Conservation (phyloP, 1,284 basidiomycete species). For the Apiotrichum veenhuisii region DNA sequence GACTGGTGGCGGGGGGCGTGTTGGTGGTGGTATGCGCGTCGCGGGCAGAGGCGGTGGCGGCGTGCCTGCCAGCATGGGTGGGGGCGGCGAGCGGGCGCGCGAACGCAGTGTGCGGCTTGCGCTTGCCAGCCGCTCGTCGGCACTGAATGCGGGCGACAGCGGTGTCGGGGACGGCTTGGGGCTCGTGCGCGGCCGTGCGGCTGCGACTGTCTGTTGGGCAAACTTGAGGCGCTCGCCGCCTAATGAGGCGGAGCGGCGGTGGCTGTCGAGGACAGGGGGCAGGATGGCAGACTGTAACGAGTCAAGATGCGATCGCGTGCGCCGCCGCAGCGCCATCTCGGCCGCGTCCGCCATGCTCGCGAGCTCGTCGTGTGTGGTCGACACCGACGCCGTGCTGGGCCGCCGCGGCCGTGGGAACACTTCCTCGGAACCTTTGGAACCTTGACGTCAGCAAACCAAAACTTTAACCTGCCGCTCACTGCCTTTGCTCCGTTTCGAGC, state of each 20-base stretch:
- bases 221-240: not conserved
- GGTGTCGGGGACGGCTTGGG: not conserved
- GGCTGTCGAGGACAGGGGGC: not conserved
- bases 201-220: not conserved
- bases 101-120: not conserved
- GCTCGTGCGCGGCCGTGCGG: not conserved
- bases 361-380: not conserved
- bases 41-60: not conserved
- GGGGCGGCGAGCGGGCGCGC: too few species aligned
- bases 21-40: not conserved
- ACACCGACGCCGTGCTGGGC: not conserved
- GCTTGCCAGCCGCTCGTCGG: not conserved
- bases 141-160: not conserved
- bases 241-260: conserved; percentile 2
- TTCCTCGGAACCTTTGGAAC: not conserved
- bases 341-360: not conserved
- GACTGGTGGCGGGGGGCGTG: not conserved
- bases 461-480: too few species aligned
- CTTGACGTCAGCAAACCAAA: not conserved
- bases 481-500: too few species aligned
- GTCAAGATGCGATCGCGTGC: not conserved
- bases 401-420: not conserved
- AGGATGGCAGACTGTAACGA: not conserved
- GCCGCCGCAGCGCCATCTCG: not conserved
- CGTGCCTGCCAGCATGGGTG: not conserved